These are phyloP conservation scores for Rhizophagus prolifer DNA, from an alignment of 192 early-diverging fungal genomes.

Conservation along the genomic window DNA sequence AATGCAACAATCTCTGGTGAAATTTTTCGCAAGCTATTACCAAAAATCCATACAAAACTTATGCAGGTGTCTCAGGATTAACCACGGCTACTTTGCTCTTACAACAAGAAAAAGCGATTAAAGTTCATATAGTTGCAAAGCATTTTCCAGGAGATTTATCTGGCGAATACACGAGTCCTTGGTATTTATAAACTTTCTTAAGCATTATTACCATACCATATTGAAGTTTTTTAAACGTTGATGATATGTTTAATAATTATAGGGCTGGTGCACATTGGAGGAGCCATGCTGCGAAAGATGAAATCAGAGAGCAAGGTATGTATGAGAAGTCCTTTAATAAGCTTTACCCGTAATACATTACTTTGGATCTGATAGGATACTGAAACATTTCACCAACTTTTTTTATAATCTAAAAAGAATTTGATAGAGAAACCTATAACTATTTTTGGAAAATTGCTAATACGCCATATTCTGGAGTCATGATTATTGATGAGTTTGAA, in stretches of 20 bases:
- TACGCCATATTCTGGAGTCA: constrained; percentile 47
- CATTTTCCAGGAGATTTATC: constrained; percentile 51
- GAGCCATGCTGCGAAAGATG: constrained; percentile 44
- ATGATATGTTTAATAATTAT: not conserved
- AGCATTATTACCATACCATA: not conserved
- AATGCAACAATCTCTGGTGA: not conserved
- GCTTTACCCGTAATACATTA: not conserved
- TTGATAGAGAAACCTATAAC: constrained; percentile 40
- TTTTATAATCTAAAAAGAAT: constrained; percentile 32
- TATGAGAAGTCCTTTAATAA: not conserved
- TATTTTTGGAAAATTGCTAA: constrained; percentile 41
- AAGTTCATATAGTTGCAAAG: constrained; percentile 63
- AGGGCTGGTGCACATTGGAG: constrained; percentile 53
- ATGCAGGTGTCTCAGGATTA: constrained; percentile 70
- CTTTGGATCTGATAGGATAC: not conserved
- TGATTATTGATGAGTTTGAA: constrained; percentile 52
- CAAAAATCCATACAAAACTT: not conserved
- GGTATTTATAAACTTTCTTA: constrained; percentile 19
- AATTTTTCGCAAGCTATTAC: not conserved
- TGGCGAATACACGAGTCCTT: constrained; percentile 56
- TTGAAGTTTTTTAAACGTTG: constrained; percentile 10
- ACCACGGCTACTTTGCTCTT: constrained; percentile 66
- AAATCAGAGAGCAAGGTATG: constrained; percentile 47
- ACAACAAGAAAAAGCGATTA: constrained; percentile 43
- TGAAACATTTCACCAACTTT: not conserved